Evolutionary conservation across 352 stramenopile genomes (phyloP), one percentile per base, ranked within the genome.

Genomic region (Phytophthora pistaciae): DNA sequence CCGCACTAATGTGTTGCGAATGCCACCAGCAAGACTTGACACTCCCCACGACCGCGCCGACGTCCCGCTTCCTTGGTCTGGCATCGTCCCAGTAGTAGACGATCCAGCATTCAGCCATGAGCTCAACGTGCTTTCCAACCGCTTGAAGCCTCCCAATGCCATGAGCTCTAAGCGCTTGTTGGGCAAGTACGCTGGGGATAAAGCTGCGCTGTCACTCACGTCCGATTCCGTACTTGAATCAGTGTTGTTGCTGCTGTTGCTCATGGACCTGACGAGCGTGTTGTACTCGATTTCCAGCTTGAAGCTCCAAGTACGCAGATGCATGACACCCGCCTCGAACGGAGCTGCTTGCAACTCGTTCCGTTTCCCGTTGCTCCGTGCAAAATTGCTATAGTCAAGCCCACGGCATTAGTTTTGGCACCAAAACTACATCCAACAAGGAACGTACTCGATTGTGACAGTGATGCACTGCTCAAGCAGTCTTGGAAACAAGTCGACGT

Each of bases 391-490:
- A 7, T 23, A 18, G 42, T 23, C 16, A n/a, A 49, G 23, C 21
- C 23, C 42, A 56, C 11, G 25, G 14, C 25, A 25, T 56, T n/a
- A 36, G 16, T 20, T 5, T 38, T 11, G 46, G 55, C 25, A 44
- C 21, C 8, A 42, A 65, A 20, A 27, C 33, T 53, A 33, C n/a
- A 33, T 31, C 27, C 42, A 20, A 38, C 31, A 36, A 40, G 3
- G 13, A 7, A 82, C 80, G 53, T 69, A 91, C 84, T 90, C 73
- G 54, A 91, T 86, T 0, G 57, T 66, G n/a, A 87, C 78, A 31
- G 55, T 75, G 56, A 91, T 87, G 57, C 84, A 89, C 52, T 81
- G 77, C 50, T 92, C 84, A 29, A 91, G 42, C 8, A 92, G n/a
- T 27, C 66, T 63, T 13, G 84, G 84, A 21, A 87, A 75, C 36